These are phyloP conservation scores for Apiotrichum veenhuisii DNA, from an alignment of 1,284 basidiomycete species.

Conservation along the genomic window DNA sequence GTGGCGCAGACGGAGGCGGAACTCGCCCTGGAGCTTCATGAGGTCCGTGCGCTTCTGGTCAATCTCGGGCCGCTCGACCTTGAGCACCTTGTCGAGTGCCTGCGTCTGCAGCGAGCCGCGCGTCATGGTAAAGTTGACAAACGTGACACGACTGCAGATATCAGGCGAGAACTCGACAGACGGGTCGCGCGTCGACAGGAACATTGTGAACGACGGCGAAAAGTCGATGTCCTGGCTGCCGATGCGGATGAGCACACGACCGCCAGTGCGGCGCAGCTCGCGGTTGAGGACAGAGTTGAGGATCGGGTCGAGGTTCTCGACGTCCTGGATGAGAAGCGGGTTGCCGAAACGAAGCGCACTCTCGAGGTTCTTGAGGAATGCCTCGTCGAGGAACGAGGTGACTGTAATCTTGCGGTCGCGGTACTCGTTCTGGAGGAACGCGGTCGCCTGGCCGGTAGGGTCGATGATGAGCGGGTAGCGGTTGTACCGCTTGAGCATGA, in stretches of 20 bases:
- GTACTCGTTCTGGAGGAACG: slow-evolving; percentile 92
- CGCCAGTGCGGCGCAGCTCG: slow-evolving; percentile 91
- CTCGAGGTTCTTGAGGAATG: slow-evolving; percentile 97
- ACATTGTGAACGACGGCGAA: slow-evolving; percentile 98
- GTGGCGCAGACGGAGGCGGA: slow-evolving; percentile 84
- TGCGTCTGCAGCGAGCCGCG: slow-evolving; percentile 96
- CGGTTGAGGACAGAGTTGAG: slow-evolving; percentile 96
- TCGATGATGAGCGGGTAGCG: slow-evolving; percentile 98
- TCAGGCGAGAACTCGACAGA: slow-evolving; percentile 97
- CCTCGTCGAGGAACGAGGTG: slow-evolving; percentile 97
- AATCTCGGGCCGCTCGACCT: slow-evolving; percentile 93
- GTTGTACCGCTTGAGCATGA: slow-evolving; percentile 97
- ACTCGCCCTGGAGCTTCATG: slow-evolving; percentile 98
- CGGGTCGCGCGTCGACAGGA: slow-evolving; percentile 94
- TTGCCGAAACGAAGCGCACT: slow-evolving; percentile 99
- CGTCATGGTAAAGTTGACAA: slow-evolving; percentile 99
- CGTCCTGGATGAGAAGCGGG: slow-evolving; percentile 93
- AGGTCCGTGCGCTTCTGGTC: slow-evolving; percentile 96
- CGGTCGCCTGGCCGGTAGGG: slow-evolving; percentile 96
- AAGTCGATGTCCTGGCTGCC: slow-evolving; percentile 99
- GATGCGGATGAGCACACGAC: slow-evolving; percentile 93
- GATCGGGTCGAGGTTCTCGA: slow-evolving; percentile 96
- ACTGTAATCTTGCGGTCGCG: slow-evolving; percentile 95
- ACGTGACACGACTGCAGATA: slow-evolving; percentile 96
- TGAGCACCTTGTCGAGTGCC: slow-evolving; percentile 93